Base-by-base conservation (phyloP, 1,284 basidiomycete genomes). In the Moesziomyces aphidis region DNA sequence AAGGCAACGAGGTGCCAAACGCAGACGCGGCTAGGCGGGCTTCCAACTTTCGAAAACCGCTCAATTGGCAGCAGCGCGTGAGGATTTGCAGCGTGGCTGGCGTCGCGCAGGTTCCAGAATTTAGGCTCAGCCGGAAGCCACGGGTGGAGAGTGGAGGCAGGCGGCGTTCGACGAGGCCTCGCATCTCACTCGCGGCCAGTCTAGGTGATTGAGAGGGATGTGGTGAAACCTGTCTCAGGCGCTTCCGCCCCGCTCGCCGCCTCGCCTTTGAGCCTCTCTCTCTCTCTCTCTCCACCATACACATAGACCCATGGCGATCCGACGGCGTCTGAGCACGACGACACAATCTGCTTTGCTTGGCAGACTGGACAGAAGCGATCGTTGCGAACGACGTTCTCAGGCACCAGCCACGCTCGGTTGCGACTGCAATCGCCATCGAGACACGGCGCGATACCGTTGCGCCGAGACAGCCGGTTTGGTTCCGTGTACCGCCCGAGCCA, bases 341-440 rank as follows among this genome's bases (percentile, higher is more conserved):
- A 13, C 6, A 28, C 31, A 13, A 11, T 13, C 8, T 34, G 31
- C 10, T 34, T 34, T 34, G 31, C 31, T 34, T 34, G 31, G 31
- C 31, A 34, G 31, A 13, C 31, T 13, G 31, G 31, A 34, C 31
- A 34, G 31, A 34, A 1, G 31, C 31, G 31, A 13, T 34, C 3
- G 9, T 34, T 13, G 31, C 31, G 11, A 34, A 34, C 11, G 11
- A 7, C 31, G 31, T 34, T 34, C 31, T 34, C 31, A 19, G 10
- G n/a, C 26, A 44, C 31, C 42, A 54, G 52, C 52, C 52, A 42
- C 43, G 52, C 43, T 54, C 31, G 31, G 11, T 11, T 13, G 31
- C 31, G n/a, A n/a, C n/a, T n/a, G n/a, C 4, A 11, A 3, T 34
- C 31, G 31, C 31, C 10, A 7, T 11, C 31, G 5, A 11, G 31